A percentile compares a stretch with the other conserved stretches of the same genome.
phyloP scores from a whole-genome alignment of 2,329 filamentous ascomycete species.

The Immersiporthe knoxdaviesiana region DNA sequence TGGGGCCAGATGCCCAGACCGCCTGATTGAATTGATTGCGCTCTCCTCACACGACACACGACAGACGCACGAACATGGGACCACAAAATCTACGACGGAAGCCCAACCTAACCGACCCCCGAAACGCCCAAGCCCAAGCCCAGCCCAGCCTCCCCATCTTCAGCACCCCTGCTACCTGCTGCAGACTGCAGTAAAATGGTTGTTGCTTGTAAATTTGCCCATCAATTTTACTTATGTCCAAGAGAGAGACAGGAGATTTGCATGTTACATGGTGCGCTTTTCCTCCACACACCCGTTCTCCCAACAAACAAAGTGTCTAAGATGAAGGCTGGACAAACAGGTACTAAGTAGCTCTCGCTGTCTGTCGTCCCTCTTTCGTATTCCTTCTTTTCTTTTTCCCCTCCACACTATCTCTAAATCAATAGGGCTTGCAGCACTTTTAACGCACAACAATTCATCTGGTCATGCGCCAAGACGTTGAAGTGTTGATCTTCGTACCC shows the following conservation, averaged over 20 bases:
- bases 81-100: neutral
- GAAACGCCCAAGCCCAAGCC: neutral
- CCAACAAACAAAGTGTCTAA: no score
- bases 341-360: neutral
- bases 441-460: no score
- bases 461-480: neutral
- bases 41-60: neutral
- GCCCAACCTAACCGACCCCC: no score
- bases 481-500: neutral
- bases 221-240: no score
- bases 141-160: neutral
- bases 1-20: slow-evolving; percentile 7
- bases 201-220: neutral
- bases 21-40: neutral
- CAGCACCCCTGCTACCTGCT: neutral
- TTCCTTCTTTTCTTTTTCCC: neutral
- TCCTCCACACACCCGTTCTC: no score
- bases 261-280: neutral
- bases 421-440: neutral
- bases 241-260: neutral
- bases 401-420: no score
- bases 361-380: neutral
- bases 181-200: no score
- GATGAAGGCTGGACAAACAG: no score
- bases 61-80: neutral